phyloP scores from a whole-genome alignment of 1,139 yeast species.

The Yamadazyma oceani region DNA sequence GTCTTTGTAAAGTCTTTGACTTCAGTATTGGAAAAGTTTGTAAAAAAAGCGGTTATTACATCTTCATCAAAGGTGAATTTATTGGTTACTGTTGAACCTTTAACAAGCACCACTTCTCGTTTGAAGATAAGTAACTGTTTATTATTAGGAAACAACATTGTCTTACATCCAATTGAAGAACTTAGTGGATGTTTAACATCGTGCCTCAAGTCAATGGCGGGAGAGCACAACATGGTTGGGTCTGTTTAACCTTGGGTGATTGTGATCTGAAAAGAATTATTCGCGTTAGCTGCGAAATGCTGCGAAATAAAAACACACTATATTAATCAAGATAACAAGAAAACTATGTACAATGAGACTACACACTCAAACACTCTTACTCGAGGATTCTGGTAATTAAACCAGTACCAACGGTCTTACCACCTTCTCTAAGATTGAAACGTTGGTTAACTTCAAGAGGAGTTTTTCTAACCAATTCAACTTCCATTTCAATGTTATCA shows the following conservation, averaged over 20 bases:
- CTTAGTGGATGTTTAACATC: constrained; percentile 7
- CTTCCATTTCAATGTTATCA: constrained; percentile 96
- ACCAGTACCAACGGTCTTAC: constrained; percentile 99
- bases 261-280: background rate
- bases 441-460: constrained; percentile 96
- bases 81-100: constrained; percentile 50
- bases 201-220: constrained; percentile 12
- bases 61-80: constrained; percentile 50
- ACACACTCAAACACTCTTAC: constrained; percentile 31
- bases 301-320: background rate
- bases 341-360: constrained; percentile 2
- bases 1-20: constrained; percentile 4
- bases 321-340: background rate
- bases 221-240: constrained; percentile 4
- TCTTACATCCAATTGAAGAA: constrained; percentile 9
- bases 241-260: background rate
- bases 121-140: constrained; percentile 29
- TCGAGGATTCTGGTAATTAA: constrained; percentile 91
- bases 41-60: constrained; percentile 51
- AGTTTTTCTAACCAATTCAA: constrained; percentile 86
- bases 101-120: constrained; percentile 26
- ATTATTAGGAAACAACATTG: constrained; percentile 27
- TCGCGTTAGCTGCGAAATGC: background rate
- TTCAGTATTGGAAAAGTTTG: constrained; percentile 29
- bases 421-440: constrained; percentile 99